phyloP scores from a whole-genome alignment of 257 asterid genomes.

The Solanum habrochaites region DNA sequence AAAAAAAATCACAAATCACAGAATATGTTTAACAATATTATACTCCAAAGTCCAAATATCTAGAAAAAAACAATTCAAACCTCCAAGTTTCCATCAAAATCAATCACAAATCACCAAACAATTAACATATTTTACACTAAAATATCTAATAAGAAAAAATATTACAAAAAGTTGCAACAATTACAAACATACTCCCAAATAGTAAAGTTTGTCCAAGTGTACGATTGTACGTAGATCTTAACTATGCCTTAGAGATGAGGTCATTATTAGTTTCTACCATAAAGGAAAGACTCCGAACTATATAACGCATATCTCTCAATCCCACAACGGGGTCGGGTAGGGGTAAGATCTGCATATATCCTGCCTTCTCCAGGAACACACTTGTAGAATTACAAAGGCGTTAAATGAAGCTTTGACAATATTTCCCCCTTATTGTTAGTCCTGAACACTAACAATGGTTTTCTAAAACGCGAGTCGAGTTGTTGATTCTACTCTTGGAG shows the following conservation, averaged over 20 bases:
- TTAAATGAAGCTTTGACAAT: background rate
- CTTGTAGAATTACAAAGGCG: background rate
- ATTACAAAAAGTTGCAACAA: background rate
- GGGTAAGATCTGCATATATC: background rate
- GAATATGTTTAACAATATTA: background rate
- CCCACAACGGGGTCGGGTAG: background rate
- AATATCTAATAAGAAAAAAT: background rate
- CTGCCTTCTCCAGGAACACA: accelerated
- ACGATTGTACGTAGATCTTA: background rate
- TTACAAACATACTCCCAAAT: background rate
- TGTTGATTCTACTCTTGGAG: background rate
- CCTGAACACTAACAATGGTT: background rate
- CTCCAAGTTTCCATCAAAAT: background rate
- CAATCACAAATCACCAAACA: background rate
- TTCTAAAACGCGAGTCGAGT: background rate
- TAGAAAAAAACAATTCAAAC: background rate
- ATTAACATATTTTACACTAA: background rate
- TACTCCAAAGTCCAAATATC: background rate
- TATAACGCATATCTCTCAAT: background rate
- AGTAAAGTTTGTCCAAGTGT: background rate
- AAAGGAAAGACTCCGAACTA: background rate
- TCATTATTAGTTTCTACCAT: background rate
- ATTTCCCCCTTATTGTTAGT: background rate
- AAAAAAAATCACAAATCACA: background rate
- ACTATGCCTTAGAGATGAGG: accelerated